Conservation (phyloP, 768 basidiomycete species). For the Pleurotus salmoneostramineus region DNA sequence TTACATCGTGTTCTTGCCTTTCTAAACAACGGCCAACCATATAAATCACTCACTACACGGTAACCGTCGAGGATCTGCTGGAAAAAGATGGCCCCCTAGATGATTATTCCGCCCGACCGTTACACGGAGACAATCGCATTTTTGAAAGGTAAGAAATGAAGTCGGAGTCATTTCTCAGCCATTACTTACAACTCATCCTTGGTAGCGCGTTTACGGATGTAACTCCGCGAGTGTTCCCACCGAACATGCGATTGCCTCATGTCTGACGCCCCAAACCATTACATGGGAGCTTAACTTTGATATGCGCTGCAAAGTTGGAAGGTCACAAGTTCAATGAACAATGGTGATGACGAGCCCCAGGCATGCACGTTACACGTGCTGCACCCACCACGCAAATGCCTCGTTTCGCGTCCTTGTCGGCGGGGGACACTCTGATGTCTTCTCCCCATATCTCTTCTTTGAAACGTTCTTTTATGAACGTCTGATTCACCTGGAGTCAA, state of each 20-base stretch:
- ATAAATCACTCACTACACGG: no score
- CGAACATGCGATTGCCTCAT: constrained; percentile 3
- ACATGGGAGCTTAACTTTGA: background rate
- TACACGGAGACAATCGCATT: no score
- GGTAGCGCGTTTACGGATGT: no score
- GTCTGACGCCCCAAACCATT: background rate
- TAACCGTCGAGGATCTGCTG: no score
- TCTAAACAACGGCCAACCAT: no score
- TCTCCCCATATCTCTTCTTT: background rate
- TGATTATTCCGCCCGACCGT: no score
- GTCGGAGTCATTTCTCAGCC: no score
- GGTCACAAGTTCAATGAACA: background rate
- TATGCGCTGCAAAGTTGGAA: background rate
- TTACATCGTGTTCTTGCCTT: no score
- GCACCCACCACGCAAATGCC: background rate
- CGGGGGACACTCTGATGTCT: background rate
- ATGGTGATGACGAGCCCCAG: background rate
- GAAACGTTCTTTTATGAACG: background rate
- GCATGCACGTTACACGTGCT: constrained; percentile 1
- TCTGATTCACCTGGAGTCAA: background rate
- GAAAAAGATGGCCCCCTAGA: no score
- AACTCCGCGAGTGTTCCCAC: constrained; percentile 1
- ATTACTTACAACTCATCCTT: no score
- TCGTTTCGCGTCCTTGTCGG: background rate
- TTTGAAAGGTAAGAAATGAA: no score